A percentile compares a stretch with the other conserved stretches of the same genome.
Evolutionary conservation across 331 rosid species (phyloP).

Genomic region (Pyrus hybrid): DNA sequence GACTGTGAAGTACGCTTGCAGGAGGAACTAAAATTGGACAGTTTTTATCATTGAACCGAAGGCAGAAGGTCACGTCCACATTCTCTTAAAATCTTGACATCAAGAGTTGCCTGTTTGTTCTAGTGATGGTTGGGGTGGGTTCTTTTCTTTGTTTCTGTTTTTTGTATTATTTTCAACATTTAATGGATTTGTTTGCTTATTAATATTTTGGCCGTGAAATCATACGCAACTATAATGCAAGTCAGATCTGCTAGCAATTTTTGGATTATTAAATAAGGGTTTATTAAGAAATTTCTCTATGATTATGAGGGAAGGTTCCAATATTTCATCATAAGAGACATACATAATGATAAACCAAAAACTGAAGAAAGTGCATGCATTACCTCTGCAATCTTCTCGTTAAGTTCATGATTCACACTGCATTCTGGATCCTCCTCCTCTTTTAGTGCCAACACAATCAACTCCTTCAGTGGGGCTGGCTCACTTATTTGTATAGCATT

Average conservation of each 20-base stretch:
- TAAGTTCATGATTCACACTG: conserved; percentile 46
- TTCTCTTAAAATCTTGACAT: not conserved
- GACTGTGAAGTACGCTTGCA: not conserved
- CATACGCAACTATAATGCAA: not conserved
- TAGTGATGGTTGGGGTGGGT: not conserved
- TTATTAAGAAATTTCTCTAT: not conserved
- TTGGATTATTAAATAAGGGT: not conserved
- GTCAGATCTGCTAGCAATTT: not conserved
- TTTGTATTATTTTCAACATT: not conserved
- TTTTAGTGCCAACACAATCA: conserved; percentile 69
- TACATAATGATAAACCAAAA: not conserved
- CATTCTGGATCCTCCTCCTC: conserved; percentile 62
- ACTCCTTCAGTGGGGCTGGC: conserved; percentile 68
- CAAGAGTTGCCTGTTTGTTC: not conserved
- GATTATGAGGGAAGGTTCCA: not conserved
- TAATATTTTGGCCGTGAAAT: not conserved
- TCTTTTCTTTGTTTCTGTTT: not conserved
- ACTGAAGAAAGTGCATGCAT: conserved; percentile 5
- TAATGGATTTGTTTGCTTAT: not conserved
- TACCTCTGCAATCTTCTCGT: conserved; percentile 86
- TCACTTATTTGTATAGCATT: conserved; percentile 84
- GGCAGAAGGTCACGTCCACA: not conserved
- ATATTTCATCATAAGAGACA: not conserved
- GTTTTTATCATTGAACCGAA: not conserved
- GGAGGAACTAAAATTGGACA: not conserved